Percentiles rank a stretch among this genome's conserved stretches.
phyloP scores from a whole-genome alignment of 2,329 filamentous ascomycete species.

The Colletotrichum lentis region DNA sequence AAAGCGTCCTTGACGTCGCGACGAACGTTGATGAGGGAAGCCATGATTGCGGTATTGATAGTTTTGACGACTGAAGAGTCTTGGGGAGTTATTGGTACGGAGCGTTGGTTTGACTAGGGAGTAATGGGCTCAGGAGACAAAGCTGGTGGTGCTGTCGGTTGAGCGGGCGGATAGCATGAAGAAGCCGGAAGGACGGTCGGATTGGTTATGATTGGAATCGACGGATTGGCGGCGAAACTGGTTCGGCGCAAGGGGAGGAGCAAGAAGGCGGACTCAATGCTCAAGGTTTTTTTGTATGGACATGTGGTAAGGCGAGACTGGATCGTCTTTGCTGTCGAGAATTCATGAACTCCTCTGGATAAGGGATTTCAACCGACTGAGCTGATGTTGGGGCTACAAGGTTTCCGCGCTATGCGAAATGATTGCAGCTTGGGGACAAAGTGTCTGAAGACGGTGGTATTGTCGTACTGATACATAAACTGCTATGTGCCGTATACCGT shows the following conservation, averaged over 20 bases:
- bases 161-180: conserved; percentile 33
- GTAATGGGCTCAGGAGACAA: conserved; percentile 39
- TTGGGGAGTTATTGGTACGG: conserved; percentile 22
- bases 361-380: conserved; percentile 83
- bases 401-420: conserved; percentile 96
- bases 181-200: conserved; percentile 17
- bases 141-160: conserved; percentile 39
- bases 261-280: conserved; percentile 60
- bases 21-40: conserved; percentile 92
- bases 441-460: conserved; percentile 90
- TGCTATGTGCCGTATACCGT: conserved; percentile 45
- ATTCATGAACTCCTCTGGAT: conserved; percentile 65
- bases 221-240: conserved; percentile 8
- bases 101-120: conserved; percentile 13
- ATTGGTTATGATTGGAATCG: conserved; percentile 17
- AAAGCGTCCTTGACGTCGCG: conserved; percentile 98
- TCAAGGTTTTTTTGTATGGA: conserved; percentile 61
- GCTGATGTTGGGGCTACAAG: conserved; percentile 86
- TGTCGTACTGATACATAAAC: conserved; percentile 99
- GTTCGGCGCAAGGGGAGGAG: conserved; percentile 40
- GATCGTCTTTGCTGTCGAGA: conserved; percentile 58
- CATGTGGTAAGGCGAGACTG: conserved; percentile 62
- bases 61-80: conserved; percentile 22
- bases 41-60: conserved; percentile 74
- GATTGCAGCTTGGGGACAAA: conserved; percentile 93